A percentile compares a stretch with the other conserved stretches of the same genome.
These are phyloP conservation scores for Amphicarpaea edgeworthii DNA, from an alignment of 306 rosid genomes.

Conservation along the genomic window DNA sequence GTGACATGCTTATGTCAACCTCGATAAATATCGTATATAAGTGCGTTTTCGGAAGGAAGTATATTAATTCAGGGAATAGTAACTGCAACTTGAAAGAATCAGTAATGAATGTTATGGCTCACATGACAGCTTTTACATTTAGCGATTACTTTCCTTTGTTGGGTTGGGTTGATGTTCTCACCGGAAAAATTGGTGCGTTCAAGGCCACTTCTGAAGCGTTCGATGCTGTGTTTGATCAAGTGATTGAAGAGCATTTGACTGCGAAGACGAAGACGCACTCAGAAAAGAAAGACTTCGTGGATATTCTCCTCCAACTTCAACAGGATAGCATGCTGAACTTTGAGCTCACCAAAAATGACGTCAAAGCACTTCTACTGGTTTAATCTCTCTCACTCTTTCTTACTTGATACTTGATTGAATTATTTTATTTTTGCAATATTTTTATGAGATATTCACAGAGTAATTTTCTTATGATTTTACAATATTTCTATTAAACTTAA, in stretches of 20 bases:
- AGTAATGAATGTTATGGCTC: too few relatives aligned
- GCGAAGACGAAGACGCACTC: neutral
- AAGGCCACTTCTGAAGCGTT: slow-evolving; percentile 19
- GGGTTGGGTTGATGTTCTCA: slow-evolving; percentile 42
- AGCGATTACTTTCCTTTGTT: slow-evolving; percentile 44
- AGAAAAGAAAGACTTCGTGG: slow-evolving; percentile 37
- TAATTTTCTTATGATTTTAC: too few relatives aligned
- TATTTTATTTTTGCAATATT: too few relatives aligned
- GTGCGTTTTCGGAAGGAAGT: slow-evolving; percentile 32
- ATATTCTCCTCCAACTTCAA: slow-evolving; percentile 36
- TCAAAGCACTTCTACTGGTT: slow-evolving; percentile 47
- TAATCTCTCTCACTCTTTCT: too few relatives aligned
- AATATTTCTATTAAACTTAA: too few relatives aligned
- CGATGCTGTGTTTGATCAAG: slow-evolving; percentile 36
- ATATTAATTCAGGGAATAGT: too few relatives aligned
- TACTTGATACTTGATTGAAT: too few relatives aligned
- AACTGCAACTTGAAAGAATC: too few relatives aligned
- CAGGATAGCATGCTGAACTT: neutral
- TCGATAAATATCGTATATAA: slow-evolving; percentile 6
- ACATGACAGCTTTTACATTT: too few relatives aligned
- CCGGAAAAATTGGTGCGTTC: neutral
- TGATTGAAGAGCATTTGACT: slow-evolving; percentile 22
- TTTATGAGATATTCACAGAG: too few relatives aligned
- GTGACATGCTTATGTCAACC: slow-evolving; percentile 30
- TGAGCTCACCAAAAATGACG: slow-evolving; percentile 11